These are phyloP conservation scores for Alternaria alternata DNA, from an alignment of 2,329 filamentous ascomycete genomes.

Conservation along the genomic window DNA sequence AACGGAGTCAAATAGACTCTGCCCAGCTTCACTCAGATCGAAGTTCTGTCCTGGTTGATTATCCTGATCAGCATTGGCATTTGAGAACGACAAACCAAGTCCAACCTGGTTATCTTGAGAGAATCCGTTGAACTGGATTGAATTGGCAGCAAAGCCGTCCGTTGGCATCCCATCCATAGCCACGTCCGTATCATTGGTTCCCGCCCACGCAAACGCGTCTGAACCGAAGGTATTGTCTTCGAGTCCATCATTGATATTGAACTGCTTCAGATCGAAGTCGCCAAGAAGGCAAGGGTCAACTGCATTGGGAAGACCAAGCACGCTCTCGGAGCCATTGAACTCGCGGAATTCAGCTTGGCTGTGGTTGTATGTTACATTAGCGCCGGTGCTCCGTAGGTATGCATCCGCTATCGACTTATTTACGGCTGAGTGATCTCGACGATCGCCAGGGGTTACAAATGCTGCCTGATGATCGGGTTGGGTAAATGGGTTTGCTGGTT, in stretches of 20 bases:
- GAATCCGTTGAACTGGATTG: background rate
- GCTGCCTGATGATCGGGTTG: background rate
- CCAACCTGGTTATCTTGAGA: background rate
- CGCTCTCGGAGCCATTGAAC: conserved; percentile 7
- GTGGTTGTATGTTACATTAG: background rate
- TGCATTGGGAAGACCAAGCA: conserved; percentile 13
- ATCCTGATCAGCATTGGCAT: background rate
- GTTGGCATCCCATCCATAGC: background rate
- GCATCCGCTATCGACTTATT: conserved; percentile 4
- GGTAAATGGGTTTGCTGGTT: background rate
- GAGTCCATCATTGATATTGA: background rate
- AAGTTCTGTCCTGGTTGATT: background rate
- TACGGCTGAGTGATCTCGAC: background rate
- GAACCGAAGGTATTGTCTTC: conserved; percentile 1
- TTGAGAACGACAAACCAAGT: background rate
- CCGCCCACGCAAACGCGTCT: background rate
- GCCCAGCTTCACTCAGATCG: background rate
- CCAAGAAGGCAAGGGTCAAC: conserved; percentile 9
- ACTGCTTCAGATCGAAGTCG: conserved; percentile 7
- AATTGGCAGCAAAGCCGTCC: background rate
- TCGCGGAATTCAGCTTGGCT: conserved; percentile 13
- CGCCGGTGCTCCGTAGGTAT: conserved; percentile 5
- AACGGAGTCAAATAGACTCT: background rate
- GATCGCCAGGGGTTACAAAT: background rate
- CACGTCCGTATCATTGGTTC: background rate